Conservation (phyloP, 2,329 filamentous ascomycete species). For the Macrophomina pseudophaseolina region DNA sequence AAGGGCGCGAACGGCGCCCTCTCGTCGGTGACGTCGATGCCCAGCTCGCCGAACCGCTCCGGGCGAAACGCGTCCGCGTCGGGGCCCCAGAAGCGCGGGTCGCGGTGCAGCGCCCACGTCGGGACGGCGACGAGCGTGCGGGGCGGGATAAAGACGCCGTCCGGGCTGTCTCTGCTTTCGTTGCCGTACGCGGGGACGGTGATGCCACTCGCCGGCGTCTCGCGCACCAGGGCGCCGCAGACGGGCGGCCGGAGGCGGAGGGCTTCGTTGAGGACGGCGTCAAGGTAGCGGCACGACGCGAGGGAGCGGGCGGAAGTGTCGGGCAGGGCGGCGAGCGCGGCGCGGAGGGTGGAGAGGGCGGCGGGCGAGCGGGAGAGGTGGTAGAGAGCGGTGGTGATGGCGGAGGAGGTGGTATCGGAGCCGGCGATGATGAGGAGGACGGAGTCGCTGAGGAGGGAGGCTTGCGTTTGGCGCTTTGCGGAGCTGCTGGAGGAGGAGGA, state of each 20-base stretch:
- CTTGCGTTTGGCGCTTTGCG: conserved; percentile 29
- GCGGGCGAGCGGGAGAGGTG: conserved; percentile 32
- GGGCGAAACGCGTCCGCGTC: conserved; percentile 1
- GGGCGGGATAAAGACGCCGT: conserved; percentile 38
- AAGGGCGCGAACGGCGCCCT: conserved; percentile 16
- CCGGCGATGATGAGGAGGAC: conserved; percentile 43
- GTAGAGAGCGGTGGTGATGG: conserved; percentile 14
- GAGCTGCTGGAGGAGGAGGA: not conserved
- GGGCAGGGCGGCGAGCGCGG: conserved; percentile 33
- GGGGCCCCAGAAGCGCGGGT: conserved; percentile 8
- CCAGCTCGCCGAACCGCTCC: not conserved
- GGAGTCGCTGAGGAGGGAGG: conserved; percentile 41
- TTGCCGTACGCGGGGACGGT: conserved; percentile 36
- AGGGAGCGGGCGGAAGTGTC: conserved; percentile 39
- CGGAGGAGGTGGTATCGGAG: conserved; percentile 15
- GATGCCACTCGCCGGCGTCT: conserved; percentile 47
- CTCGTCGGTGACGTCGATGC: not conserved
- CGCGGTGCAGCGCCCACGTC: conserved; percentile 28
- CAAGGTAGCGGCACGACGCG: conserved; percentile 40
- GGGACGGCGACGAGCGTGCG: conserved; percentile 33
- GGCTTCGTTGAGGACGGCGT: conserved; percentile 51
- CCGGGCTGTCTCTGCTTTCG: too few species aligned
- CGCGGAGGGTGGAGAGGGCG: conserved; percentile 21
- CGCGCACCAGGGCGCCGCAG: conserved; percentile 41
- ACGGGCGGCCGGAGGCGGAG: conserved; percentile 50